These are phyloP conservation scores for Trypanosoma vivax DNA, from an alignment of 208 protist species.

Conservation along the genomic window DNA sequence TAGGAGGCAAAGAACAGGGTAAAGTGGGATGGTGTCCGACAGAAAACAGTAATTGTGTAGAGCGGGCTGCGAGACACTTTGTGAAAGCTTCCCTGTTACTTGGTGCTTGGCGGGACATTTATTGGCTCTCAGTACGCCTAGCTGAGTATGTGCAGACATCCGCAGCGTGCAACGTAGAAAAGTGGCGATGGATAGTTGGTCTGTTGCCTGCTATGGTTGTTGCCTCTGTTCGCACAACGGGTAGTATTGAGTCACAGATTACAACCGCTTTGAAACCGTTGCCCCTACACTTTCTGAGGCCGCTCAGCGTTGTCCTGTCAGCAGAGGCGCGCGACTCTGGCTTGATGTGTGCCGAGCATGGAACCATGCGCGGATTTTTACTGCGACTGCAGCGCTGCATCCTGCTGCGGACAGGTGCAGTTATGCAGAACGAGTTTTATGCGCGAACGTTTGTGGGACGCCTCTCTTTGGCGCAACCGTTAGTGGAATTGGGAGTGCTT, in stretches of 20 bases:
- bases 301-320: background rate
- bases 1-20: background rate
- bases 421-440: background rate
- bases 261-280: background rate
- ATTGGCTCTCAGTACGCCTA: conserved; percentile 18
- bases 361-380: too few relatives aligned
- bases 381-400: conserved; percentile 6
- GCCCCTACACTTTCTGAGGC: background rate
- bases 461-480: conserved; percentile 2
- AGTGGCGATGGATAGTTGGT: conserved; percentile 14
- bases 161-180: background rate
- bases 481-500: conserved; percentile 12
- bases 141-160: background rate
- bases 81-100: conserved; percentile 16
- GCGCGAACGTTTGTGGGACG: conserved; percentile 1
- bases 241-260: conserved; percentile 9
- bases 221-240: conserved; percentile 2
- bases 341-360: too few relatives aligned
- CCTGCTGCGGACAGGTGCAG: background rate
- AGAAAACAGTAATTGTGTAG: background rate
- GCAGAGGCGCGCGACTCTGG: background rate
- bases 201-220: conserved; percentile 17
- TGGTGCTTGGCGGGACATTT: conserved; percentile 26
- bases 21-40: background rate
- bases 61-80: background rate